Percentiles rank a stretch among this genome's conserved stretches.
These are phyloP conservation scores for Vachellia pachyceras DNA, from an alignment of 306 rosid genomes.

Conservation along the genomic window DNA sequence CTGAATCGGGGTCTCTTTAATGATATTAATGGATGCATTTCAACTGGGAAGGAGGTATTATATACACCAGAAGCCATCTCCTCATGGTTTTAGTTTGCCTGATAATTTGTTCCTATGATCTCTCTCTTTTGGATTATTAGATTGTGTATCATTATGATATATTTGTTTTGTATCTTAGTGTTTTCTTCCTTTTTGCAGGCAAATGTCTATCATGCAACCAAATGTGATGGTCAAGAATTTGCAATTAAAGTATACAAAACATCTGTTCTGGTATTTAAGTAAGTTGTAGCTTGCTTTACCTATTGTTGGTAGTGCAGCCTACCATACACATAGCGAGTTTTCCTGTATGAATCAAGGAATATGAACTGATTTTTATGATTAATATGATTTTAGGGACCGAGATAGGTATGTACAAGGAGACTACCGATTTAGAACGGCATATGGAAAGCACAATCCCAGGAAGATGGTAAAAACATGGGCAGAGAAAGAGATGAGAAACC, in stretches of 20 bases:
- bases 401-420: constrained; percentile 97
- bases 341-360: neutral
- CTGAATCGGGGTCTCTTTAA: constrained; percentile 80
- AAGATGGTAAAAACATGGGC: constrained; percentile 99
- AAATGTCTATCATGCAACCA: constrained; percentile 95
- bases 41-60: constrained; percentile 93
- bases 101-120: constrained; percentile 26
- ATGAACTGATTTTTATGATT: constrained; percentile 28
- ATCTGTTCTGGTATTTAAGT: constrained; percentile 84
- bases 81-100: neutral
- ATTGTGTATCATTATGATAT: constrained; percentile 21
- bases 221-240: constrained; percentile 75
- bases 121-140: constrained; percentile 10
- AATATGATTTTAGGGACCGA: constrained; percentile 76
- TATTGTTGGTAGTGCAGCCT: neutral
- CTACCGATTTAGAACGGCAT: constrained; percentile 82
- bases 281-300: constrained; percentile 49
- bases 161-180: constrained; percentile 25
- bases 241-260: constrained; percentile 94
- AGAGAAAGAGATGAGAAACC: constrained; percentile 94
- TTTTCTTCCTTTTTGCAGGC: constrained; percentile 59
- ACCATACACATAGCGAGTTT: neutral
- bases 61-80: neutral
- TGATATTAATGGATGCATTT: constrained; percentile 94
- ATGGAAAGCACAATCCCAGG: constrained; percentile 89